Evolutionary conservation across 495 filamentous ascomycete species (phyloP).

Genomic region (Chlorociboria aeruginascens): DNA sequence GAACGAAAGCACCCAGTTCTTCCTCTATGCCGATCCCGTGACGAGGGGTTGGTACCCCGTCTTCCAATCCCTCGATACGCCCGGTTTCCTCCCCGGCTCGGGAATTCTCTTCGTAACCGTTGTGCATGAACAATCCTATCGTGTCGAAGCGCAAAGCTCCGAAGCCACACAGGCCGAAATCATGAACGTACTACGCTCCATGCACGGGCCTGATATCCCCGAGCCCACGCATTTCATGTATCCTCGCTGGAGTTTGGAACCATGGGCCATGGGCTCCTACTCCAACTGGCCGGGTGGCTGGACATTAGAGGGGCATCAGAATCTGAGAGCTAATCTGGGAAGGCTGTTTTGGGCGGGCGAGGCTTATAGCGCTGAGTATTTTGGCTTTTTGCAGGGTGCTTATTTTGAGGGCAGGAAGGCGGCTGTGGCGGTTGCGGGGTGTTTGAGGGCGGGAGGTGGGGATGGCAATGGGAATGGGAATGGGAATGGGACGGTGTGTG

Average conservation of each 20-base stretch:
- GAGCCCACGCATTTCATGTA: constrained; percentile 60
- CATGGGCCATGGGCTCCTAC: constrained; percentile 60
- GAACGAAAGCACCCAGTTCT: constrained; percentile 48
- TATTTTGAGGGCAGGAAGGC: constrained; percentile 50
- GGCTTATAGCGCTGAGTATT: constrained; percentile 56
- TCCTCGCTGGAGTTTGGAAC: constrained; percentile 54
- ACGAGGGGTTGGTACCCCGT: constrained; percentile 58
- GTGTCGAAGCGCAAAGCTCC: constrained; percentile 51
- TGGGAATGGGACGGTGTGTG: constrained; percentile 17
- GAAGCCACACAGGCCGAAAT: constrained; percentile 47
- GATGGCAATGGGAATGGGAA: constrained; percentile 1
- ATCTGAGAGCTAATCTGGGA: constrained; percentile 52
- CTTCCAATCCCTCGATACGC: constrained; percentile 51
- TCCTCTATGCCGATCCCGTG: constrained; percentile 55
- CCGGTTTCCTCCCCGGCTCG: constrained; percentile 48
- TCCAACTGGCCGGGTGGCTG: constrained; percentile 62
- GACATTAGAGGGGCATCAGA: constrained; percentile 58
- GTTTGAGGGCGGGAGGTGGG: constrained; percentile 17
- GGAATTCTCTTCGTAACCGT: constrained; percentile 66
- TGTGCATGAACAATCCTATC: constrained; percentile 45
- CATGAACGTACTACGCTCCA: constrained; percentile 47
- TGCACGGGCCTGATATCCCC: constrained; percentile 54
- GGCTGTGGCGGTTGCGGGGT: constrained; percentile 36
- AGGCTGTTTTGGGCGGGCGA: constrained; percentile 63
- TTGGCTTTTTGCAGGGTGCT: constrained; percentile 57